Evolutionary conservation across 345 rosid species (phyloP).

Genomic region (Noccaea caerulescens): DNA sequence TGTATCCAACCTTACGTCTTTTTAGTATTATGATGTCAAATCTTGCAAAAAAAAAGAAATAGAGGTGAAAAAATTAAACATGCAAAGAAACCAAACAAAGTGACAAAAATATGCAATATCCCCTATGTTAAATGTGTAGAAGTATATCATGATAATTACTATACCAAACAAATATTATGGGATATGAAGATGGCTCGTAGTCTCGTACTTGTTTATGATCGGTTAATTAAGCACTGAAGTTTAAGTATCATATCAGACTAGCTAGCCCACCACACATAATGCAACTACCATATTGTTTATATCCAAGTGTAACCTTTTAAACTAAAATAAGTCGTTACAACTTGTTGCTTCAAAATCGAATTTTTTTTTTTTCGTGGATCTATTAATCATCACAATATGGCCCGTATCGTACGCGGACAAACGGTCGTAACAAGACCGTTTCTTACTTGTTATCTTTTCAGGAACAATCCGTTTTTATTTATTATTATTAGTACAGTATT

Average conservation of each 20-base stretch:
- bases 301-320: background rate
- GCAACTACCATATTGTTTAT: conserved; percentile 23
- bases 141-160: background rate
- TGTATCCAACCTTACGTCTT: no score
- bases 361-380: conserved; percentile 3
- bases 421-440: no score
- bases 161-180: background rate
- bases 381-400: conserved; percentile 22
- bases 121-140: background rate
- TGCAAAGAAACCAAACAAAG: no score
- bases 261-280: conserved; percentile 25
- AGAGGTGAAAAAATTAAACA: no score
- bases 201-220: conserved; percentile 2
- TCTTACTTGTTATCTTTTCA: background rate
- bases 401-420: conserved; percentile 26
- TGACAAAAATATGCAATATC: background rate
- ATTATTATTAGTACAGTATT: background rate
- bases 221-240: conserved; percentile 31
- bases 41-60: no score
- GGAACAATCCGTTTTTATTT: background rate
- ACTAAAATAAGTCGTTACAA: conserved; percentile 25
- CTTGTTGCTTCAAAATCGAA: conserved; percentile 25
- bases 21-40: no score
- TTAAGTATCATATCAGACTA: conserved; percentile 19
- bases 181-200: conserved; percentile 1